Evolutionary conservation across 2,329 filamentous ascomycete species (phyloP).

Genomic region (Thelonectria rubi): DNA sequence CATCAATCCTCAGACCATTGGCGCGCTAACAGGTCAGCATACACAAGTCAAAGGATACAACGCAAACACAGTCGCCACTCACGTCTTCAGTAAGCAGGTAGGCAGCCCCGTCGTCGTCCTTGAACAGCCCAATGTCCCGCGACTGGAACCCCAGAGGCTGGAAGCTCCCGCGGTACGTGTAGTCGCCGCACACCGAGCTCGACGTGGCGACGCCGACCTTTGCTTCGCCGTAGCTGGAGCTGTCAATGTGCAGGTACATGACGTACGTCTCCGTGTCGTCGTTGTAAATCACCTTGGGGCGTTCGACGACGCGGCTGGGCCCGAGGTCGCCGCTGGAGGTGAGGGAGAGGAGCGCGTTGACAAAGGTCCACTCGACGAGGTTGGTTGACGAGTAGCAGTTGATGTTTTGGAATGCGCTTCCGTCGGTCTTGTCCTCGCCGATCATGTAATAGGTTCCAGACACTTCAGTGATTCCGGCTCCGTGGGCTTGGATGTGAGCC

Average conservation of each 20-base stretch:
- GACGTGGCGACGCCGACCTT: constrained; percentile 71
- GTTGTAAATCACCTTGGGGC: constrained; percentile 76
- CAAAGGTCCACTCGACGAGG: constrained; percentile 71
- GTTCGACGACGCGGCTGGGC: constrained; percentile 69
- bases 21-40: constrained; percentile 52
- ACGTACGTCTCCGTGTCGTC: constrained; percentile 70
- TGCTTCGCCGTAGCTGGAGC: constrained; percentile 67
- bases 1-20: constrained; percentile 66
- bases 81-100: constrained; percentile 73
- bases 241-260: constrained; percentile 76
- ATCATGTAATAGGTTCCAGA: constrained; percentile 71
- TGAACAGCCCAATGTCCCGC: constrained; percentile 68
- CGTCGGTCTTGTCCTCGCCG: constrained; percentile 75
- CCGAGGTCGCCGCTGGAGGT: constrained; percentile 64
- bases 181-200: constrained; percentile 67
- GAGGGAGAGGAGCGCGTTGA: constrained; percentile 65
- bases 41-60: too few relatives aligned
- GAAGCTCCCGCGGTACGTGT: constrained; percentile 52
- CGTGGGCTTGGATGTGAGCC: constrained; percentile 72
- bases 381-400: constrained; percentile 73
- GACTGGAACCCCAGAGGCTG: constrained; percentile 50
- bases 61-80: constrained; percentile 32
- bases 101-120: constrained; percentile 67
- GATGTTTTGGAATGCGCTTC: constrained; percentile 68
- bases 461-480: constrained; percentile 67